phyloP scores from a whole-genome alignment of 202 grass and related monocot species.

The Hordeum pubiflorum region DNA sequence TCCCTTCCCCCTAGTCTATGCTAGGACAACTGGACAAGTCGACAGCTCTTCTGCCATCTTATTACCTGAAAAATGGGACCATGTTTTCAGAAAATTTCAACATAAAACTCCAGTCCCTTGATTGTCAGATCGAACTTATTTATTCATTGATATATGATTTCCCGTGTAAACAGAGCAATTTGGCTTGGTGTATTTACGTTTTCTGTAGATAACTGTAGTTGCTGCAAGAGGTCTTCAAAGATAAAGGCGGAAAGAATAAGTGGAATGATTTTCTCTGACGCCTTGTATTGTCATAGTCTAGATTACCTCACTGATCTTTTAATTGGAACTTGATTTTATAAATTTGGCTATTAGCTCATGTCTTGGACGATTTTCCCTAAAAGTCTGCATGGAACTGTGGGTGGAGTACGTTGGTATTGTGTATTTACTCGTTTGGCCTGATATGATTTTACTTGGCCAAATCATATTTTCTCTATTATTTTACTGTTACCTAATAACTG shows the following conservation, averaged over 20 bases:
- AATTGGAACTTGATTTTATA: slow-evolving; percentile 5
- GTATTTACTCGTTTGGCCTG: slow-evolving; percentile 14
- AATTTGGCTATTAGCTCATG: neutral
- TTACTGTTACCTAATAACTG: neutral
- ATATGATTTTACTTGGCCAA: neutral
- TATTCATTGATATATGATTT: neutral
- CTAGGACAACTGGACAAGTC: neutral
- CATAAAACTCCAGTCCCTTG: neutral
- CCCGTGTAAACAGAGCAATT: neutral
- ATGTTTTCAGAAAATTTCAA: neutral
- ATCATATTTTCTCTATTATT: neutral
- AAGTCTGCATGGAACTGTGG: neutral
- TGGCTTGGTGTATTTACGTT: neutral
- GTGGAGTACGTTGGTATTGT: neutral
- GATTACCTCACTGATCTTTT: neutral
- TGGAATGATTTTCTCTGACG: neutral
- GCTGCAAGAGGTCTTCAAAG: neutral
- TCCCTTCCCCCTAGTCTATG: neutral
- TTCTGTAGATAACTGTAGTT: neutral
- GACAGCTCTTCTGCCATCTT: neutral
- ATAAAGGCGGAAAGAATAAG: neutral
- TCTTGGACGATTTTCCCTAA: neutral
- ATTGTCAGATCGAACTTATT: neutral
- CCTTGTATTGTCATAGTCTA: neutral
- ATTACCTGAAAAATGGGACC: neutral